Conservation (phyloP, 352 stramenopile species). For the Plasmopara halstedii region DNA sequence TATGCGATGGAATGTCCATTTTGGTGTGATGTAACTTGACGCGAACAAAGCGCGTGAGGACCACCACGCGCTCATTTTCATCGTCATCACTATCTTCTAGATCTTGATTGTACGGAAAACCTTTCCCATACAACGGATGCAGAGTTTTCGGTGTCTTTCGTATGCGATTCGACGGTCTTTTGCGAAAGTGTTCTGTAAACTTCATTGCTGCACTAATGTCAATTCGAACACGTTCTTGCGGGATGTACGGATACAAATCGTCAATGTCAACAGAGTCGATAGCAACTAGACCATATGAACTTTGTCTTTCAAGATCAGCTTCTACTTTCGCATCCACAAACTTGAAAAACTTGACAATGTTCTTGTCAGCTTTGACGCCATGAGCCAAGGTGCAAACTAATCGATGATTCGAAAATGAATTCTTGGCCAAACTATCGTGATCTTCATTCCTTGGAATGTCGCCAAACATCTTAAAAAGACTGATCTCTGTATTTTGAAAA, state of each 20-base stretch:
- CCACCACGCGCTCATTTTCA: constrained; percentile 26
- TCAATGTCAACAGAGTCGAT: constrained; percentile 45
- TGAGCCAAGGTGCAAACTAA: constrained; percentile 35
- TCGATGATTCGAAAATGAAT: constrained; percentile 43
- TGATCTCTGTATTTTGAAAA: constrained; percentile 54
- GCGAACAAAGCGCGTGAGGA: constrained; percentile 25
- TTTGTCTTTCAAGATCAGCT: constrained; percentile 10
- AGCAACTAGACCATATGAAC: constrained; percentile 27
- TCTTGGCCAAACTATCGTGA: constrained; percentile 40
- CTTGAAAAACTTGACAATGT: constrained; percentile 41
- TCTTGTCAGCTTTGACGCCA: constrained; percentile 38
- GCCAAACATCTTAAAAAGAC: constrained; percentile 45
- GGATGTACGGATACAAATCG: constrained; percentile 42
- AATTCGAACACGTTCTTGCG: constrained; percentile 31
- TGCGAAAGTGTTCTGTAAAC: constrained; percentile 32
- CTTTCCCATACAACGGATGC: constrained; percentile 8
- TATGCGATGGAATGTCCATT: constrained; percentile 22
- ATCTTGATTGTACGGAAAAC: constrained; percentile 10
- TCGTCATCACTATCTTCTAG: constrained; percentile 11
- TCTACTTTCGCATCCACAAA: constrained; percentile 18
- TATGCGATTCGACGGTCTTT: constrained; percentile 12
- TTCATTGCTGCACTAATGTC: constrained; percentile 42
- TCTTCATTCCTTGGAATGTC: constrained; percentile 50
- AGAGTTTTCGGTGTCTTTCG: constrained; percentile 11
- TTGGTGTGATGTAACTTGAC: constrained; percentile 30